phyloP scores from a whole-genome alignment of 352 stramenopile species.

The Thalassiosira ordinaria region DNA sequence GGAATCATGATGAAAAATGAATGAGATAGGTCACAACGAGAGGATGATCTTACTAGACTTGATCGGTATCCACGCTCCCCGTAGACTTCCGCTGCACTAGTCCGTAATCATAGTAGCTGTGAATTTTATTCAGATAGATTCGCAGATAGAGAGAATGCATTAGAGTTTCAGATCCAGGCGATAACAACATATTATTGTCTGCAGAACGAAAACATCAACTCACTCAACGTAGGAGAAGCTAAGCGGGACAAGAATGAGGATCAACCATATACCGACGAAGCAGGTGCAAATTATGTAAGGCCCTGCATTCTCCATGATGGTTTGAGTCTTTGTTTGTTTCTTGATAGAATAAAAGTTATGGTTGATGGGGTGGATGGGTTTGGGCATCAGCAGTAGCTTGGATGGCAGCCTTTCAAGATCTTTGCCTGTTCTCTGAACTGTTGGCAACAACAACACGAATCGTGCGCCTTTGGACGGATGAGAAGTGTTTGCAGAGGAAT shows the following conservation, averaged over 20 bases:
- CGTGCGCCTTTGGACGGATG: too few species aligned
- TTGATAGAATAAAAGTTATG: too few species aligned
- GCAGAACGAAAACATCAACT: background rate
- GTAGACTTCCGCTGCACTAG: slow-evolving; percentile 60
- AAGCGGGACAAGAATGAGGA: slow-evolving; percentile 68
- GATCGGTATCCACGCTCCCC: slow-evolving; percentile 23
- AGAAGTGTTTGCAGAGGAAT: too few species aligned
- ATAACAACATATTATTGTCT: background rate
- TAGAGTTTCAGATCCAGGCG: background rate
- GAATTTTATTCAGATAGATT: background rate
- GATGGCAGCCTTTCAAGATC: too few species aligned
- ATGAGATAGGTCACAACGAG: background rate
- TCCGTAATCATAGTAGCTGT: slow-evolving; percentile 72
- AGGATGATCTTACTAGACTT: slow-evolving; percentile 32
- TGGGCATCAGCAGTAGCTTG: too few species aligned
- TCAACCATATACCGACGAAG: slow-evolving; percentile 34
- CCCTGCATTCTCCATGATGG: background rate
- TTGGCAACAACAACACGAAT: too few species aligned
- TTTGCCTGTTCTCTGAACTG: too few species aligned
- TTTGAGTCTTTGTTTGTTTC: too few species aligned
- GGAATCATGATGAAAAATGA: background rate
- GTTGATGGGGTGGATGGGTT: too few species aligned
- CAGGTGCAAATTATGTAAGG: background rate
- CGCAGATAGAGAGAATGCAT: background rate
- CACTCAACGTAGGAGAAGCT: slow-evolving; percentile 67